Base-by-base conservation (phyloP, 306 rosid species). In the Canavalia gladiata region DNA sequence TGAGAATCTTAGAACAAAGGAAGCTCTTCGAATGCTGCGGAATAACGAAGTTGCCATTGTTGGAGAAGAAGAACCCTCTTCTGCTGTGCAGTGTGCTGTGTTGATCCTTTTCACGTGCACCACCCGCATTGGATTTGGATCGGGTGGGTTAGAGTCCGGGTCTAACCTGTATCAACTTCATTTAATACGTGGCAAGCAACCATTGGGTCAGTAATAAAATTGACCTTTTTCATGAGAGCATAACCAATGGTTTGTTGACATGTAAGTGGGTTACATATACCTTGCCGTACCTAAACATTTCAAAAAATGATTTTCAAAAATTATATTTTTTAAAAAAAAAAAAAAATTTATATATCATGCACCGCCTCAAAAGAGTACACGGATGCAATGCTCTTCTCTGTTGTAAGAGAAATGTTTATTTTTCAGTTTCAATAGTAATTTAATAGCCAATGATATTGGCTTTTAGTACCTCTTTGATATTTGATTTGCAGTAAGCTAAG, bases 11-110 rank as follows among this genome's bases (percentile, higher is more conserved):
- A 90, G 68, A 70, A 86, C n/a, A 25, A 78, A 83, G 58, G 88
- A 83, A 80, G 90, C 88, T 85, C 90, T 84, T 1, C 80, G 82
- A 66, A 88, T 83, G 80, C 67, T 60, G 29, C 87, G 84, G 74
- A 85, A 80, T 88, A 84, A 49, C 43, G 86, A 74, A 49, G 78
- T 87, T 2, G 97, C 93, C 98, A 94, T 94, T 64, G 59, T 70
- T 18, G 56, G 18, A 37, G 82, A 54, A 8, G 64, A 35, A 68
- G 79, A 0, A 12, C 25, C 28, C 2, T 7, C 25, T 43, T 6
- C 9, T 5, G 50, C 35, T 65, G 56, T 35, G 50, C 12, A 52
- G 30, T 0, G 49, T 41, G 62, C 37, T 50, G 29, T 45, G 34
- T 67, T 54, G 13, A 45, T 80, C 78, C 54, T 70, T 50, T 57